Conservation (phyloP, 768 basidiomycete genomes). For the Paxillus involutus region DNA sequence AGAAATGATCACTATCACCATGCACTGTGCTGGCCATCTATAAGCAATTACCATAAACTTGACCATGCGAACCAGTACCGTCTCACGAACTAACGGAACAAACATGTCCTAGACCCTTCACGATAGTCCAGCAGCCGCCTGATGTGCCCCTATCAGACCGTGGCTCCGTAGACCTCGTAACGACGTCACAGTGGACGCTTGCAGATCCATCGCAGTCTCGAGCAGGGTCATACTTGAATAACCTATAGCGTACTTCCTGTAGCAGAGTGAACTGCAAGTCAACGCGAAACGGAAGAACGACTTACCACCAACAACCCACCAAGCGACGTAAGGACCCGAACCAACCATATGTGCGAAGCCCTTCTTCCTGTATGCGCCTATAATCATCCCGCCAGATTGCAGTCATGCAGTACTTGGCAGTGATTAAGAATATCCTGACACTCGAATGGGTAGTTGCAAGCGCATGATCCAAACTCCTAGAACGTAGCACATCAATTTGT, state of each 20-base stretch:
- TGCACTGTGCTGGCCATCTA: not conserved
- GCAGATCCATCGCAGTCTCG: conserved; percentile 64
- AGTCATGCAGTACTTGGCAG: conserved; percentile 82
- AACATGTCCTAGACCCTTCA: conserved; percentile 15
- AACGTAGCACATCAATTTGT: not conserved
- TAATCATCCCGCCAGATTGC: conserved; percentile 79
- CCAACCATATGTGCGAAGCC: conserved; percentile 45
- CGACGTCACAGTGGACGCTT: conserved; percentile 53
- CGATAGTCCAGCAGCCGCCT: conserved; percentile 70
- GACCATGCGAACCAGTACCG: no score
- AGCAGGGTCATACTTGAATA: conserved; percentile 51
- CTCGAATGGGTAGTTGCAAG: conserved; percentile 86
- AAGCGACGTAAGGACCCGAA: conserved; percentile 48
- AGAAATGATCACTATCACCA: conserved; percentile 10
- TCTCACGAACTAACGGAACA: conserved; percentile 2
- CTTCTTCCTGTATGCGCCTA: conserved; percentile 48
- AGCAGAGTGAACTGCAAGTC: conserved; percentile 3
- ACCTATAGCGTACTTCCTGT: conserved; percentile 59
- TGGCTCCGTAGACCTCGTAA: conserved; percentile 54
- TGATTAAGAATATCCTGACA: conserved; percentile 88
- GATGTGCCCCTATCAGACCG: conserved; percentile 65
- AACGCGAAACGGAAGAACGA: conserved; percentile 2
- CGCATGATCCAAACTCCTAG: conserved; percentile 77
- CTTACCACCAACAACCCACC: conserved; percentile 77
- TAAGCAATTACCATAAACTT: not conserved